A percentile compares a stretch with the other conserved stretches of the same genome.
phyloP scores from a whole-genome alignment of 2,329 filamentous ascomycete genomes.

The Colletotrichum navitas region DNA sequence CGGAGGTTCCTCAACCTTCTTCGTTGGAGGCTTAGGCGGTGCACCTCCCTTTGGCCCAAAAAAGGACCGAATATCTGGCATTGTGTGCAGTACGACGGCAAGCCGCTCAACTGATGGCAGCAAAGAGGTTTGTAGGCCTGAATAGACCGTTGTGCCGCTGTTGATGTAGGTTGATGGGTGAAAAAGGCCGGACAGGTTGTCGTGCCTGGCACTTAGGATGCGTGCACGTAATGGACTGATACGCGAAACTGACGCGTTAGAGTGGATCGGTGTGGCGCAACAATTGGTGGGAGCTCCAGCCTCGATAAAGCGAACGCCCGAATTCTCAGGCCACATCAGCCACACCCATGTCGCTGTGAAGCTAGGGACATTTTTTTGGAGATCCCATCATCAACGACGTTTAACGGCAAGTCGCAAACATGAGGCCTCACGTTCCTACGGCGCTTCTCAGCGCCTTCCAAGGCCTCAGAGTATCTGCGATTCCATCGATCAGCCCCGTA shows the following conservation, averaged over 20 bases:
- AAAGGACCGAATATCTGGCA: slow-evolving; percentile 94
- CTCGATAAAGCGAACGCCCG: slow-evolving; percentile 26
- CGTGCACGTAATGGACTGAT: slow-evolving; percentile 32
- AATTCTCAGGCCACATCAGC: slow-evolving; percentile 45
- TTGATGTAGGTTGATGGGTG: slow-evolving; percentile 17
- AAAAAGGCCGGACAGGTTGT: slow-evolving; percentile 2
- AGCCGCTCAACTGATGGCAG: not conserved
- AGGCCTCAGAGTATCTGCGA: slow-evolving; percentile 60
- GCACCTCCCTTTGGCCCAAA: slow-evolving; percentile 82
- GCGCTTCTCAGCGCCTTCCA: slow-evolving; percentile 65
- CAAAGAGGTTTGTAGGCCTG: not conserved
- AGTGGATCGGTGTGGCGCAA: slow-evolving; percentile 39
- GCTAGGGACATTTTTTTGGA: slow-evolving; percentile 50
- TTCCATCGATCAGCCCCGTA: slow-evolving; percentile 56
- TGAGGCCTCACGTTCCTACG: slow-evolving; percentile 61
- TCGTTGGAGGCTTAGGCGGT: slow-evolving; percentile 61
- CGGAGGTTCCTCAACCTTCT: slow-evolving; percentile 59
- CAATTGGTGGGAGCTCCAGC: slow-evolving; percentile 43
- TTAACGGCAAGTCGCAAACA: slow-evolving; percentile 51
- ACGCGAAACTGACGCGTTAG: slow-evolving; percentile 61
- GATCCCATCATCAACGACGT: slow-evolving; percentile 45
- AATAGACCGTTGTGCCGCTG: slow-evolving; percentile 13
- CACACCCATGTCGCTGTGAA: slow-evolving; percentile 32
- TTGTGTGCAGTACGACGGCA: slow-evolving; percentile 52
- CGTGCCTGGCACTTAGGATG: slow-evolving; percentile 34